phyloP scores from a whole-genome alignment of 257 asterid genomes.

The Solanum pimpinellifolium region DNA sequence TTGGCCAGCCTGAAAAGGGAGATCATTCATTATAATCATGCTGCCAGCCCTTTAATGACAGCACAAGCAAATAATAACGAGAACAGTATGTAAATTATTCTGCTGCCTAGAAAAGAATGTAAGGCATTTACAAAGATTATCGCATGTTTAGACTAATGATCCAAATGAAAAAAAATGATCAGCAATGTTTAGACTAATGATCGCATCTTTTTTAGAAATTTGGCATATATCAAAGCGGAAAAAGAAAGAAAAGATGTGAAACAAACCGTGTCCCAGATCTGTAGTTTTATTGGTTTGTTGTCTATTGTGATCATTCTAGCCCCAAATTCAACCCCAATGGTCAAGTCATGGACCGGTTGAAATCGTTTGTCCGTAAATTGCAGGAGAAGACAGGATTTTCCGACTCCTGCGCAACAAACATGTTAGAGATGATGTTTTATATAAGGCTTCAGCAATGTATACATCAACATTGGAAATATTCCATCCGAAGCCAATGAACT shows the following conservation, averaged over 20 bases:
- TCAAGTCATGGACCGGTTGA: constrained; percentile 76
- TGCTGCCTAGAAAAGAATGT: background rate
- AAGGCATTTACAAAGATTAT: background rate
- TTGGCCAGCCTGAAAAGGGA: constrained; percentile 57
- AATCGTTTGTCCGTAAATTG: constrained; percentile 79
- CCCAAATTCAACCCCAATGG: constrained; percentile 76
- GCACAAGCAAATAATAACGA: background rate
- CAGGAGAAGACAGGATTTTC: constrained; percentile 72
- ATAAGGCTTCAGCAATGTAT: background rate
- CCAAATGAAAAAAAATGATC: background rate
- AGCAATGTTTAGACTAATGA: background rate
- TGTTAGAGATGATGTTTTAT: background rate
- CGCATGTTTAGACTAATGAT: background rate
- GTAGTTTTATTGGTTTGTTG: constrained; percentile 61
- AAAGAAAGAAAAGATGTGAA: background rate
- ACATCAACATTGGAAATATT: background rate
- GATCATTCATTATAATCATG: background rate
- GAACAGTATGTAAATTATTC: background rate
- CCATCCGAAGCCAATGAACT: background rate
- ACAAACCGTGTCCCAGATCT: constrained; percentile 85
- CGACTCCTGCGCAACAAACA: constrained; percentile 44
- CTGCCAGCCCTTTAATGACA: background rate
- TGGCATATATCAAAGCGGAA: too few species aligned
- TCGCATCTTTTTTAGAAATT: background rate
- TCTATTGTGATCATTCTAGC: constrained; percentile 64